A percentile compares a stretch with the other conserved stretches of the same genome.
phyloP scores from a whole-genome alignment of 345 rosid species.

The Lepidium sativum region DNA sequence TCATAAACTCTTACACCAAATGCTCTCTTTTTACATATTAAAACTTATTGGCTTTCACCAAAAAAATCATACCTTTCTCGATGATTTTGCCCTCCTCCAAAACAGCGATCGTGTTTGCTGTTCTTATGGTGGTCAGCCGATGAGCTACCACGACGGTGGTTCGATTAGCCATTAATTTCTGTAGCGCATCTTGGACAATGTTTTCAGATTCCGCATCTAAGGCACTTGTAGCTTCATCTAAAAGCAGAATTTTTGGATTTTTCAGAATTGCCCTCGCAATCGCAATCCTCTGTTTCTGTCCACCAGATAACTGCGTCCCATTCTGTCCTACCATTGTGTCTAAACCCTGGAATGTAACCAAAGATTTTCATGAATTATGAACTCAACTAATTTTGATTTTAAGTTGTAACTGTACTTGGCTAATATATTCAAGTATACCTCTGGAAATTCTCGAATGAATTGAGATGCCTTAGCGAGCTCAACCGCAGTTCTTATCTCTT shows the following conservation, averaged over 20 bases:
- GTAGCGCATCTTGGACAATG: constrained; percentile 46
- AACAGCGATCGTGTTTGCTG: constrained; percentile 47
- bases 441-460: background rate
- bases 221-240: constrained; percentile 7
- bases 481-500: constrained; percentile 5
- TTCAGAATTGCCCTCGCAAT: background rate
- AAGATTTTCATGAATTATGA: background rate
- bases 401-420: too few relatives aligned
- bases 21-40: background rate
- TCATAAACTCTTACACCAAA: background rate
- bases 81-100: constrained; percentile 41
- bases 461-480: background rate
- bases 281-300: constrained; percentile 6
- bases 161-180: constrained; percentile 30
- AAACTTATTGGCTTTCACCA: background rate
- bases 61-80: constrained; percentile 15
- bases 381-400: background rate
- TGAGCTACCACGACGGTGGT: constrained; percentile 53
- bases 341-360: constrained; percentile 21
- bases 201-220: constrained; percentile 44
- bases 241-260: background rate
- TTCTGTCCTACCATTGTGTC: constrained; percentile 42
- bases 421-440: constrained; percentile 3
- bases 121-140: constrained; percentile 41
- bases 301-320: constrained; percentile 48